These are phyloP conservation scores for Dionaea muscipula DNA, from an alignment of 179 eudicot genomes.

Conservation along the genomic window DNA sequence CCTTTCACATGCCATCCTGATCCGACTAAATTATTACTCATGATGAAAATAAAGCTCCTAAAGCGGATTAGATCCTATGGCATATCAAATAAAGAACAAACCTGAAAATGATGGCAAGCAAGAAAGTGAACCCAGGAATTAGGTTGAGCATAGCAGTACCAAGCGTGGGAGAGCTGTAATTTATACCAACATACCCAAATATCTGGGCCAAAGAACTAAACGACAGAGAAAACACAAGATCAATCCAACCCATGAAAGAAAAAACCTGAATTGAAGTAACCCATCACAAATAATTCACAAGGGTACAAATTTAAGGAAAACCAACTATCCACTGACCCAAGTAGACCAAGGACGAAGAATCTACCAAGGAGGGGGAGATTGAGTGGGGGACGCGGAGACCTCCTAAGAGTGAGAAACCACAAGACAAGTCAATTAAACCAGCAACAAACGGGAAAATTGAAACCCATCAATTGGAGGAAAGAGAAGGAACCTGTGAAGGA, in stretches of 20 bases:
- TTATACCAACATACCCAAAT: constrained; percentile 56
- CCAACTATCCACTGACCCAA: constrained; percentile 28
- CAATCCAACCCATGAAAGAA: background rate
- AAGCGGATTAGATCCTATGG: too few relatives aligned
- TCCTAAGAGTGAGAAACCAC: constrained; percentile 13
- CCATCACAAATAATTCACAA: constrained; percentile 9
- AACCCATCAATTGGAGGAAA: too few relatives aligned
- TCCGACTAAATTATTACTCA: too few relatives aligned
- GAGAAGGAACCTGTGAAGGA: constrained; percentile 8
- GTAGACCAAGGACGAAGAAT: constrained; percentile 41
- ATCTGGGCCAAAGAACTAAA: constrained; percentile 52
- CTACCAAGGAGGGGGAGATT: constrained; percentile 32
- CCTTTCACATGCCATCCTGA: too few relatives aligned
- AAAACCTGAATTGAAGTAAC: background rate
- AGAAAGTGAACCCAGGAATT: constrained; percentile 74
- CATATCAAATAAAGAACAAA: constrained; percentile 18
- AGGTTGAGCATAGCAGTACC: constrained; percentile 76
- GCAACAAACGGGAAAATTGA: too few relatives aligned
- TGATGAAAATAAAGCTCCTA: too few relatives aligned
- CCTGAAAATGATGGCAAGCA: constrained; percentile 80
- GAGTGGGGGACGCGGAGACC: constrained; percentile 38
- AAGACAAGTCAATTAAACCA: background rate
- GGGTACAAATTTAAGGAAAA: constrained; percentile 7
- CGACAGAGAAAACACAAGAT: constrained; percentile 4
- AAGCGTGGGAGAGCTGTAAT: constrained; percentile 54